Conservation (phyloP, 805 yeast genomes). For the Ogataea henricii region DNA sequence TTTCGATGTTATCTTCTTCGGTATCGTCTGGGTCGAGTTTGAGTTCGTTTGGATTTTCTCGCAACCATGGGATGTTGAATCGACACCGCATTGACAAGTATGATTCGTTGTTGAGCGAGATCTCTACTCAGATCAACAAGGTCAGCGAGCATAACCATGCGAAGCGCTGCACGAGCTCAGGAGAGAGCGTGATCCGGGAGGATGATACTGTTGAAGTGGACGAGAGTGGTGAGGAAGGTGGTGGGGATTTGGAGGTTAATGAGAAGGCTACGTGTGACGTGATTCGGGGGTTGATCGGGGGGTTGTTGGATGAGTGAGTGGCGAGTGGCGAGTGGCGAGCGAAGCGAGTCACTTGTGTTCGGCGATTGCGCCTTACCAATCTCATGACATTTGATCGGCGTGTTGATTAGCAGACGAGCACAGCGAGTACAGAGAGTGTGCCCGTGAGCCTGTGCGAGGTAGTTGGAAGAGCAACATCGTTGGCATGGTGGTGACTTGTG, state of each 20-base stretch:
- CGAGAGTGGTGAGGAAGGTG: conserved; percentile 5
- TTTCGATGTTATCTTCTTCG: conserved; percentile 11
- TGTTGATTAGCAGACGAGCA: too few relatives aligned
- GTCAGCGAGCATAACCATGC: conserved; percentile 6
- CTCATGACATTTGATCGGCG: too few relatives aligned
- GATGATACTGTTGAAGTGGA: conserved; percentile 5
- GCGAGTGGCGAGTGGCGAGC: neutral
- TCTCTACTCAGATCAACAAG: conserved; percentile 14
- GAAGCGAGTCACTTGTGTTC: neutral
- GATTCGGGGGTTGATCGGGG: conserved; percentile 24
- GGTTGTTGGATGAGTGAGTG: conserved; percentile 5
- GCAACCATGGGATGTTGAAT: neutral
- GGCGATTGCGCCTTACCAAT: too few relatives aligned
- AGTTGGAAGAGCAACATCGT: too few relatives aligned
- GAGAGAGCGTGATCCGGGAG: conserved; percentile 10
- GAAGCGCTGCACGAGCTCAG: neutral
- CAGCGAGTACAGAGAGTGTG: too few relatives aligned
- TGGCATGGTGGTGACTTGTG: too few relatives aligned
- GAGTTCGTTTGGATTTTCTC: neutral
- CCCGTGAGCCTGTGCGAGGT: too few relatives aligned
- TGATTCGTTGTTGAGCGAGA: conserved; percentile 20
- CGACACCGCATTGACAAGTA: conserved; percentile 12
- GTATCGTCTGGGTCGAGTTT: conserved; percentile 13
- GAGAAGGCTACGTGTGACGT: conserved; percentile 21
- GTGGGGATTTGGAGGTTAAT: neutral